Conservation (phyloP, 108 stramenopile species). For the Cyclotella atomus region DNA sequence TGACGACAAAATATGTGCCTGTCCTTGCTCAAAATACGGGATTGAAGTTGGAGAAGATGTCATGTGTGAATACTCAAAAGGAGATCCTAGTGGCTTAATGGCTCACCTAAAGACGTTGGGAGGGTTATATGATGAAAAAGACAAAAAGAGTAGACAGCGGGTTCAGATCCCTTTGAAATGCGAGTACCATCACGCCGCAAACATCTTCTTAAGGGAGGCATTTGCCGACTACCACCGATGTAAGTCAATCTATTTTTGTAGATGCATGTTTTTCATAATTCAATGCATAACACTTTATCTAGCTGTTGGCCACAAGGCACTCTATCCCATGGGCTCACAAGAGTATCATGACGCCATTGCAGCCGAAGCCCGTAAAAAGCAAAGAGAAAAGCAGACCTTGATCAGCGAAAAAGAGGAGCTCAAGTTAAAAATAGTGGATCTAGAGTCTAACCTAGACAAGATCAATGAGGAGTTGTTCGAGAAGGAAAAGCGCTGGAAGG, state of each 20-base stretch:
- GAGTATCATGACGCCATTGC: neutral
- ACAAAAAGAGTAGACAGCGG: neutral
- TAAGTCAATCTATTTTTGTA: neutral
- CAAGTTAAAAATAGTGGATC: slow-evolving; percentile 2
- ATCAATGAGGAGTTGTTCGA: neutral
- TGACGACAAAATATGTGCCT: neutral
- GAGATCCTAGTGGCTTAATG: slow-evolving; percentile 1
- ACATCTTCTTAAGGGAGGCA: neutral
- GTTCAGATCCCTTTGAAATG: neutral
- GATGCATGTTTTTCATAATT: neutral
- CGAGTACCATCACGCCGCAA: slow-evolving; percentile 9
- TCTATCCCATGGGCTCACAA: neutral
- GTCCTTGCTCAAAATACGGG: neutral
- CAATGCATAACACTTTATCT: neutral
- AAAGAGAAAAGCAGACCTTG: neutral
- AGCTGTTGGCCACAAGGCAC: slow-evolving; percentile 15
- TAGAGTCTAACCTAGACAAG: neutral
- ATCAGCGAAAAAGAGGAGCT: neutral
- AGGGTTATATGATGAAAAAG: slow-evolving; percentile 6
- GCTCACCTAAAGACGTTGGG: slow-evolving; percentile 17
- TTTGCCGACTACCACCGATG: slow-evolving; percentile 7
- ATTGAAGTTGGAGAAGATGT: neutral
- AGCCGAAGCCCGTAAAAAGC: neutral
- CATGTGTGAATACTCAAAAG: neutral
- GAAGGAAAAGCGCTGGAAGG: neutral